Percentiles rank a stretch among this genome's conserved stretches.
Evolutionary conservation across 108 stramenopile genomes (phyloP).

Genomic region (Cyclotella cryptica): DNA sequence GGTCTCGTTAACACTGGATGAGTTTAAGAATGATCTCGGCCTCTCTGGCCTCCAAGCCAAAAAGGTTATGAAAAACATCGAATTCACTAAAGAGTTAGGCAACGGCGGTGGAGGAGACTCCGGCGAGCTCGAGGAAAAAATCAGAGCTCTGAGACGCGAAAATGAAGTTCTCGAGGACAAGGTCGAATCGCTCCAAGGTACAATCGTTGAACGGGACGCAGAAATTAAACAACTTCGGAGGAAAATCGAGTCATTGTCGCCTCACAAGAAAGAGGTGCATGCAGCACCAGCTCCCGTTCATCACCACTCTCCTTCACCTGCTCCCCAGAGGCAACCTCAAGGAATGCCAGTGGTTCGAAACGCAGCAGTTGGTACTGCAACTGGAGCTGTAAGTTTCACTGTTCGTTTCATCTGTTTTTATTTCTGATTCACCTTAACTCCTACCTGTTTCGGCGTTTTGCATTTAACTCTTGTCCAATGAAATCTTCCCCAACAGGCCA

Average conservation of each 20-base stretch:
- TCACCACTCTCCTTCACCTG: neutral
- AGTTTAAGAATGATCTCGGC: slow-evolving; percentile 46
- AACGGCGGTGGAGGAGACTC: slow-evolving; percentile 20
- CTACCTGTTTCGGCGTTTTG: neutral
- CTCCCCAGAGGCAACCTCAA: slow-evolving; percentile 1
- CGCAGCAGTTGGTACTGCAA: slow-evolving; percentile 49
- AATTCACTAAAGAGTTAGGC: slow-evolving; percentile 21
- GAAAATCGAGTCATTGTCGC: neutral
- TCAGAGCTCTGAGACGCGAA: neutral
- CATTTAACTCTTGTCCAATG: neutral
- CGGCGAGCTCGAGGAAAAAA: slow-evolving; percentile 4
- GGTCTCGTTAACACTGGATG: slow-evolving; percentile 33
- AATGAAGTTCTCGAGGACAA: slow-evolving; percentile 22
- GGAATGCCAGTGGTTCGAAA: slow-evolving; percentile 27
- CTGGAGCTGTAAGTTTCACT: slow-evolving; percentile 32
- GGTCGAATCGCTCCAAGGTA: slow-evolving; percentile 22
- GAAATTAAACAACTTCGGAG: neutral
- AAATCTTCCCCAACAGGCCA: neutral
- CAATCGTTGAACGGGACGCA: slow-evolving; percentile 10
- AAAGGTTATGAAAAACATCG: slow-evolving; percentile 48
- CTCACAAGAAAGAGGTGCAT: slow-evolving; percentile 9
- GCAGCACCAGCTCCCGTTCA: slow-evolving; percentile 19
- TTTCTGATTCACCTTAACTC: neutral
- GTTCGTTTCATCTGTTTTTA: neutral
- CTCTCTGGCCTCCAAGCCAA: slow-evolving; percentile 49